phyloP scores from a whole-genome alignment of 1,284 basidiomycete species.

The Ustilago esculenta region DNA sequence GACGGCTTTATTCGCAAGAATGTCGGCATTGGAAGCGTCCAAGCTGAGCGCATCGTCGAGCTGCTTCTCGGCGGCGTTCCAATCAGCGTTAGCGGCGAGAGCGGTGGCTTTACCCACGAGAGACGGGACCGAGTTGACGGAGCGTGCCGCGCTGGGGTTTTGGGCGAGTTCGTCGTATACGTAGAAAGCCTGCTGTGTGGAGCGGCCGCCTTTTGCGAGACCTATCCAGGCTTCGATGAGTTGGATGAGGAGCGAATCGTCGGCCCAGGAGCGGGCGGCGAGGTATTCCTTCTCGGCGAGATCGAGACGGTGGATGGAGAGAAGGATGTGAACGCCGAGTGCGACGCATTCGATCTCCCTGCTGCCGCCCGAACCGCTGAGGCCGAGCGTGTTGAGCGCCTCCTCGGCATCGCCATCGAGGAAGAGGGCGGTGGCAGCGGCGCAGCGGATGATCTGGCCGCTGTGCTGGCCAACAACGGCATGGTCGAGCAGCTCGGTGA shows the following conservation, averaged over 20 bases:
- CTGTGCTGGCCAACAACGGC: constrained; percentile 52
- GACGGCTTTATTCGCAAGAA: constrained; percentile 44
- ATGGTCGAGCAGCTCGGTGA: constrained; percentile 60
- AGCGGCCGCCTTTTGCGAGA: constrained; percentile 55
- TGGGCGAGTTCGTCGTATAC: constrained; percentile 66
- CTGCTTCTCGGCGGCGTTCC: constrained; percentile 30
- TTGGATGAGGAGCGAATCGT: constrained; percentile 64
- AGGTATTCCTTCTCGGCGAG: constrained; percentile 62
- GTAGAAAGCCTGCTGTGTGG: constrained; percentile 66
- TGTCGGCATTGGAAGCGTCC: constrained; percentile 35
- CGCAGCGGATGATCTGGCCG: constrained; percentile 50
- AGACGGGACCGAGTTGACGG: constrained; percentile 39
- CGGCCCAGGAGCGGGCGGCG: constrained; percentile 60
- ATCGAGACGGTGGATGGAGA: constrained; percentile 62
- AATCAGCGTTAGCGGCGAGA: constrained; percentile 49
- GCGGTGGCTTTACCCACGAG: constrained; percentile 62
- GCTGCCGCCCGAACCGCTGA: constrained; percentile 38
- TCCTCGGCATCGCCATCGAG: constrained; percentile 55
- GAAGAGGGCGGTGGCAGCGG: constrained; percentile 56
- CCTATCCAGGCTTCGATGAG: constrained; percentile 66
- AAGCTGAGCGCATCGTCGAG: constrained; percentile 49
- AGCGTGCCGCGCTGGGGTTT: constrained; percentile 43
- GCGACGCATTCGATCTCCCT: constrained; percentile 63
- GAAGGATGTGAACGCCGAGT: constrained; percentile 63
- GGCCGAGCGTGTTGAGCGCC: constrained; percentile 58